Percentiles rank a stretch among this genome's conserved stretches.
These are phyloP conservation scores for Parastagonospora avenae DNA, from an alignment of 2,329 filamentous ascomycete genomes.

Conservation along the genomic window DNA sequence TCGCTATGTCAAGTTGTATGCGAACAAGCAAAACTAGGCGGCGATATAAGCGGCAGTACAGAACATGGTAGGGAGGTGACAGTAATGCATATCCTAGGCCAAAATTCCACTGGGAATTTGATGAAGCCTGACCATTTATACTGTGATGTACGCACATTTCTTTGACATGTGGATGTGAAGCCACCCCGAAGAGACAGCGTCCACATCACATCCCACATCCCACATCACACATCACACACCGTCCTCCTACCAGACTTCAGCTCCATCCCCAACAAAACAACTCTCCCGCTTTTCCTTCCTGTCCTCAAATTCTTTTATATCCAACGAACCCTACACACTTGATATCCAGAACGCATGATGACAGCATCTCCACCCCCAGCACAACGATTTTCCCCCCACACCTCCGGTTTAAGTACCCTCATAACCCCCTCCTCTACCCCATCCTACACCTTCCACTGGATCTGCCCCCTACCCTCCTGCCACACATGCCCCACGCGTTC, in stretches of 20 bases:
- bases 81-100: not conserved
- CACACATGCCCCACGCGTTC: not conserved
- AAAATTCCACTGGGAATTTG: not conserved
- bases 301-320: too few species aligned
- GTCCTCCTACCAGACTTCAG: too few species aligned
- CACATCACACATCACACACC: too few species aligned
- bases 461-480: not conserved
- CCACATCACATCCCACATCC: too few species aligned
- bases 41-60: not conserved
- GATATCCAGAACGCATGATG: not conserved
- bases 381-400: not conserved
- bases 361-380: not conserved
- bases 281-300: too few species aligned
- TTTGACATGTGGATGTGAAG: too few species aligned
- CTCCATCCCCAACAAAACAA: too few species aligned
- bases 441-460: slow-evolving; percentile 1
- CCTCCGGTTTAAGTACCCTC: not conserved
- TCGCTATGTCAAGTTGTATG: slow-evolving; percentile 40
- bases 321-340: too few species aligned
- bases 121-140: too few species aligned
- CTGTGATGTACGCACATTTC: too few species aligned
- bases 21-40: slow-evolving; percentile 28
- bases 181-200: too few species aligned
- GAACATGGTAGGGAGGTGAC: not conserved
- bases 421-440: not conserved